Evolutionary conservation across 768 basidiomycete species (phyloP).

Genomic region (Holtermannia corniformis): DNA sequence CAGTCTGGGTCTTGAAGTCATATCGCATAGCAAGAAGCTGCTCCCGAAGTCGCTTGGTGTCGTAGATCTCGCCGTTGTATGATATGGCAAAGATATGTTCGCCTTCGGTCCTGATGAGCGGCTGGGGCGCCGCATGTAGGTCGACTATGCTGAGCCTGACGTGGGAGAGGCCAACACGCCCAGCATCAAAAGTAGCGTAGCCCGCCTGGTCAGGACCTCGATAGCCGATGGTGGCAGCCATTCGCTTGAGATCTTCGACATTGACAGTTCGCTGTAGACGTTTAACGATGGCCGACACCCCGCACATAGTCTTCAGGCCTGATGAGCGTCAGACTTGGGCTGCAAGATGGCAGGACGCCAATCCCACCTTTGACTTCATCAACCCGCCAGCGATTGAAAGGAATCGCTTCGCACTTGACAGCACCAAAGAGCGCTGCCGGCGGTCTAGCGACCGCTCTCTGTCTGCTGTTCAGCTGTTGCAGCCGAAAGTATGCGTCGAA

Average conservation of each 20-base stretch:
- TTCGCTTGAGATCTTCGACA: background rate
- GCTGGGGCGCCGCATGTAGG: background rate
- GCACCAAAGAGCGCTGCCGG: too few relatives aligned
- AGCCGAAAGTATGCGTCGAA: too few relatives aligned
- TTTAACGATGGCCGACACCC: background rate
- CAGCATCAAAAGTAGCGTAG: background rate
- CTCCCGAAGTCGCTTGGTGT: slow-evolving; percentile 22
- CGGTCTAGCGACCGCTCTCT: too few relatives aligned
- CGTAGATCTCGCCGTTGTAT: slow-evolving; percentile 32
- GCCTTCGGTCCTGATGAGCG: background rate
- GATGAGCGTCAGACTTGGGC: too few relatives aligned
- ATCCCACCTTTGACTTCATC: too few relatives aligned
- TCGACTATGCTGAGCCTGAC: background rate
- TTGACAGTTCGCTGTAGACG: background rate
- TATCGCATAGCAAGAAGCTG: slow-evolving; percentile 10
- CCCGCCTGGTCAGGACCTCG: background rate
- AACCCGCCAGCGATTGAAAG: too few relatives aligned
- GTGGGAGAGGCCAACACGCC: background rate
- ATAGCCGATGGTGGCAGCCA: background rate
- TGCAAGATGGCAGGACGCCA: too few relatives aligned
- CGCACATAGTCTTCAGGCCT: background rate
- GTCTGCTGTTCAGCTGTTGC: too few relatives aligned
- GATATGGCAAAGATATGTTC: background rate
- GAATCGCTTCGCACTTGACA: too few relatives aligned
- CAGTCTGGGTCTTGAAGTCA: slow-evolving; percentile 16